Evolutionary conservation across 768 basidiomycete genomes (phyloP).

Genomic region (Kwoniella sp.): DNA sequence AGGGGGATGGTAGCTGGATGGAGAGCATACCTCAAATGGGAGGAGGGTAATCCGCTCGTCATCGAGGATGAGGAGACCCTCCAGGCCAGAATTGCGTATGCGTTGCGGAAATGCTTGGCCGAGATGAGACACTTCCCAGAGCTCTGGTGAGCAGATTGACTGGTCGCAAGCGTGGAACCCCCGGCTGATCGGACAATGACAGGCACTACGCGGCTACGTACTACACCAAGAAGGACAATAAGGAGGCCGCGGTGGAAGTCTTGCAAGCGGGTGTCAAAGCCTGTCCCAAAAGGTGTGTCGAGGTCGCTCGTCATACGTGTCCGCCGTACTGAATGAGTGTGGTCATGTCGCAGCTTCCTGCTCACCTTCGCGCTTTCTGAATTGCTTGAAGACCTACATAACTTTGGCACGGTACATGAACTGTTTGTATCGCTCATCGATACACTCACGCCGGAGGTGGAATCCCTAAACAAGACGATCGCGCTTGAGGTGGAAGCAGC

Average conservation of each 20-base stretch:
- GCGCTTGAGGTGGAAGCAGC: conserved; percentile 53
- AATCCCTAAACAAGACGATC: conserved; percentile 39
- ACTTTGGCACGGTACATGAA: conserved; percentile 65
- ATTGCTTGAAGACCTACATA: conserved; percentile 60
- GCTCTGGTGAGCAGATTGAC: conserved; percentile 65
- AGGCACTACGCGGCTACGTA: conserved; percentile 91
- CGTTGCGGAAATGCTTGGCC: conserved; percentile 82
- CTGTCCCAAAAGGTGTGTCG: conserved; percentile 69
- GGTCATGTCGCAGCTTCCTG: conserved; percentile 60
- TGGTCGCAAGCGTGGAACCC: not conserved
- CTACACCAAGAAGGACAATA: conserved; percentile 67
- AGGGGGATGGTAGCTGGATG: conserved; percentile 74
- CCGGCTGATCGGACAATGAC: not conserved
- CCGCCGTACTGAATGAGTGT: not conserved
- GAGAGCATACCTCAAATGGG: conserved; percentile 92
- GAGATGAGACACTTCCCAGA: conserved; percentile 93
- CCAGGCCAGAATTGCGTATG: conserved; percentile 67
- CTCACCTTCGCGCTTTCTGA: conserved; percentile 88
- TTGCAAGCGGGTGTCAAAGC: conserved; percentile 82
- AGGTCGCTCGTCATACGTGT: too few species aligned
- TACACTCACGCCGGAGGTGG: conserved; percentile 55
- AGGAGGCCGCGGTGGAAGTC: conserved; percentile 74
- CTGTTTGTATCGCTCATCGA: conserved; percentile 70
- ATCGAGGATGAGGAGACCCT: conserved; percentile 72
- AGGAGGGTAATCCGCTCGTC: conserved; percentile 88